phyloP scores from a whole-genome alignment of 2,329 filamentous ascomycete species.

The Colletotrichum theobromicola region DNA sequence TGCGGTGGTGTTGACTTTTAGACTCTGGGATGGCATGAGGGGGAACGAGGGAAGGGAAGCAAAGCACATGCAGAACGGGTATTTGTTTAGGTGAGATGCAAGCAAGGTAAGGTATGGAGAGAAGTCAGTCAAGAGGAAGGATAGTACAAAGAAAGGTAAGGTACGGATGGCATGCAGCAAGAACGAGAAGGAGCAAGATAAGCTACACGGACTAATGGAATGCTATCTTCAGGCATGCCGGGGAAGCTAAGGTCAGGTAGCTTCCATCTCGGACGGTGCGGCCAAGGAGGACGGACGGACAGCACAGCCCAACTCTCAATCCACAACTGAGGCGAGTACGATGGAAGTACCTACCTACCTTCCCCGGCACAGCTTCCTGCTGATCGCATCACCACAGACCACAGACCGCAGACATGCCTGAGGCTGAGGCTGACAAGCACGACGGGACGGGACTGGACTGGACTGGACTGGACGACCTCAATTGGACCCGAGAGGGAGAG shows the following conservation, averaged over 20 bases:
- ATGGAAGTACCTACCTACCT: neutral
- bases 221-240: neutral
- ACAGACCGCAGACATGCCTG: neutral
- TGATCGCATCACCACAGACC: neutral
- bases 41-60: neutral
- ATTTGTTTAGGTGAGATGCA: neutral
- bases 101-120: neutral
- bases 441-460: neutral
- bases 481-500: neutral
- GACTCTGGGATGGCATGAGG: slow-evolving; percentile 5
- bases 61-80: slow-evolving; percentile 12
- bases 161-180: neutral
- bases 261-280: neutral
- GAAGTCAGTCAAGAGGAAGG: neutral
- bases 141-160: neutral
- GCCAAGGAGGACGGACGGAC: neutral
- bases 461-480: neutral
- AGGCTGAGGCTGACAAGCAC: neutral
- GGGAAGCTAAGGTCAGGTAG: slow-evolving; percentile 8
- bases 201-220: neutral
- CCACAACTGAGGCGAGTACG: slow-evolving; percentile 7
- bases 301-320: neutral
- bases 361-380: neutral
- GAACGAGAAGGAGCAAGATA: neutral
- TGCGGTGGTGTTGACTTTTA: neutral